phyloP scores from a whole-genome alignment of 148 eudicot genomes.

The Rhododendron molle region DNA sequence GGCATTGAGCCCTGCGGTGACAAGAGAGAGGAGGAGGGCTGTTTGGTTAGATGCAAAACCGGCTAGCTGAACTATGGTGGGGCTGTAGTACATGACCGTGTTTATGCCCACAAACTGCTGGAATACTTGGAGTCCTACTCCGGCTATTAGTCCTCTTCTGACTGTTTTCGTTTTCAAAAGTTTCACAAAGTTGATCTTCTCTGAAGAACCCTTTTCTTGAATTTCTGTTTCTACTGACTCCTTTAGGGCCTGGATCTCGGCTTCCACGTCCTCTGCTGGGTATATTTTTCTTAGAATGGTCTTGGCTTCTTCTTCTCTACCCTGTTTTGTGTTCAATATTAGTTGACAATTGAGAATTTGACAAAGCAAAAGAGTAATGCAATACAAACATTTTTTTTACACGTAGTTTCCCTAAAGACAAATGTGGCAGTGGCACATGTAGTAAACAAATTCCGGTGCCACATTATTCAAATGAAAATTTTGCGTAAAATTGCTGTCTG shows the following conservation, averaged over 20 bases:
- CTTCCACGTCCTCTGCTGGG: conserved; percentile 37
- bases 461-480: neutral
- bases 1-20: conserved; percentile 62
- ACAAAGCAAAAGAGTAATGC: neutral
- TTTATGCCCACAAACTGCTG: conserved; percentile 71
- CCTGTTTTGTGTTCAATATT: conserved; percentile 25
- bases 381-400: neutral
- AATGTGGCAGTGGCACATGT: neutral
- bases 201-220: conserved; percentile 18
- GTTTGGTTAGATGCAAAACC: conserved; percentile 60
- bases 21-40: conserved; percentile 59
- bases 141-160: conserved; percentile 48
- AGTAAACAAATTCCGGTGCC: neutral
- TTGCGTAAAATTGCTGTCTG: neutral
- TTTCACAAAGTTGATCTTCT: conserved; percentile 12
- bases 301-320: conserved; percentile 44
- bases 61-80: conserved; percentile 59
- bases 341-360: neutral
- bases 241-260: conserved; percentile 40
- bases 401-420: neutral
- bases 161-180: conserved; percentile 37
- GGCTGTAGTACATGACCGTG: conserved; percentile 70
- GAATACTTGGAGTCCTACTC: conserved; percentile 58
- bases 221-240: conserved; percentile 52
- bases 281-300: conserved; percentile 48